phyloP scores from a whole-genome alignment of 2,329 filamentous ascomycete genomes.

The Calonectria honghensis region DNA sequence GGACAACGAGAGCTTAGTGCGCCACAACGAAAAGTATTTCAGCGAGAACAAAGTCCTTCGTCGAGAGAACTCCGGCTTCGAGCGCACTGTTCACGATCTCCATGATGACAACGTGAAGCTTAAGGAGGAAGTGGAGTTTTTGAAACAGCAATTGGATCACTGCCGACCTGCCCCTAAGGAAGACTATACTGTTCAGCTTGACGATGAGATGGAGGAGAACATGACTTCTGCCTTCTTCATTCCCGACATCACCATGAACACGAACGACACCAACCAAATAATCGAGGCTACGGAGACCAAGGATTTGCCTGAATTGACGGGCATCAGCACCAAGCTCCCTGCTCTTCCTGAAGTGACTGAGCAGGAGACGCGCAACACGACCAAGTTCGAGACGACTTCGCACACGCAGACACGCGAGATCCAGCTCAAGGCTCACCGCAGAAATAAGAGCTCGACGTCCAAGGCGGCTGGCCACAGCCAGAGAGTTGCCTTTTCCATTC shows the following conservation, averaged over 20 bases:
- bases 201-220: slow-evolving; percentile 68
- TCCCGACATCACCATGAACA: slow-evolving; percentile 74
- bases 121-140: slow-evolving; percentile 67
- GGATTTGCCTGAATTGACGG: slow-evolving; percentile 59
- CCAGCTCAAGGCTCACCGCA: slow-evolving; percentile 55
- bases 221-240: slow-evolving; percentile 77
- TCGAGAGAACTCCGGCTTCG: slow-evolving; percentile 69
- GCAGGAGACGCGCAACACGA: slow-evolving; percentile 53
- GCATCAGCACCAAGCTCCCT: slow-evolving; percentile 57
- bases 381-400: slow-evolving; percentile 55
- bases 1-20: slow-evolving; percentile 72
- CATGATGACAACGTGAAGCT: slow-evolving; percentile 68
- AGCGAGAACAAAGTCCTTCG: slow-evolving; percentile 70
- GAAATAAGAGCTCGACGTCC: slow-evolving; percentile 50
- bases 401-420: slow-evolving; percentile 54
- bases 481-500: slow-evolving; percentile 66
- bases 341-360: slow-evolving; percentile 56
- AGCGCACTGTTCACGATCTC: slow-evolving; percentile 67
- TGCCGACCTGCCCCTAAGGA: slow-evolving; percentile 62
- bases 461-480: slow-evolving; percentile 55
- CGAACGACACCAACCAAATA: slow-evolving; percentile 57
- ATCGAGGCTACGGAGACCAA: slow-evolving; percentile 58
- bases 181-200: slow-evolving; percentile 59
- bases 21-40: slow-evolving; percentile 74
- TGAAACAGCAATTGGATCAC: slow-evolving; percentile 67